Percentiles rank a stretch among this genome's conserved stretches.
Conservation (phyloP, 2,329 filamentous ascomycete genomes). For the Penicillium sp. region DNA sequence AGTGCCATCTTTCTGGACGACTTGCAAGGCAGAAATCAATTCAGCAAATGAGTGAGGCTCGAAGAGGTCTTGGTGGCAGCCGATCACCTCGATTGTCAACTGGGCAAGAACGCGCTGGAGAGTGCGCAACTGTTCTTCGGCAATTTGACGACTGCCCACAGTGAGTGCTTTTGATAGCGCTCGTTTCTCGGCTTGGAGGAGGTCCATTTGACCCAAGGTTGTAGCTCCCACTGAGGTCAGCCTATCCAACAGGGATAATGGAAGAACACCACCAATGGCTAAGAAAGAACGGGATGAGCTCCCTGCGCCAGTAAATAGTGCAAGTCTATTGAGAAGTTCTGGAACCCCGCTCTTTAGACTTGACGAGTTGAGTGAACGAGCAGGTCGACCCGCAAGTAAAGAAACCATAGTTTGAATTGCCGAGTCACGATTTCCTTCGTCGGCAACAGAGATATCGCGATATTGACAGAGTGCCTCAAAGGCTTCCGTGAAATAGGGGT, state of each 20-base stretch:
- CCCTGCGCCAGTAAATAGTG: slow-evolving; percentile 37
- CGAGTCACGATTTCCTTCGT: slow-evolving; percentile 7
- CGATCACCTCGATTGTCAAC: slow-evolving; percentile 34
- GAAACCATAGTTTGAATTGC: slow-evolving; percentile 33
- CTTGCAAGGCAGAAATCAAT: slow-evolving; percentile 24
- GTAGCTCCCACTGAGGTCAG: slow-evolving; percentile 55
- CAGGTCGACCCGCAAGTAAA: slow-evolving; percentile 40
- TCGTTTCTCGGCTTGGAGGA: slow-evolving; percentile 66
- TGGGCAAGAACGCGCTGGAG: slow-evolving; percentile 51
- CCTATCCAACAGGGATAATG: slow-evolving; percentile 56
- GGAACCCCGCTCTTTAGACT: slow-evolving; percentile 35
- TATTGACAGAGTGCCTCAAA: slow-evolving; percentile 52
- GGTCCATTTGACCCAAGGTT: slow-evolving; percentile 59
- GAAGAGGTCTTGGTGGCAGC: slow-evolving; percentile 38
- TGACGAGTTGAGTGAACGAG: slow-evolving; percentile 35
- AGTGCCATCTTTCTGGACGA: slow-evolving; percentile 24
- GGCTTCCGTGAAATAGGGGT: slow-evolving; percentile 46
- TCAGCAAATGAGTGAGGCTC: slow-evolving; percentile 27
- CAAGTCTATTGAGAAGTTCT: slow-evolving; percentile 36
- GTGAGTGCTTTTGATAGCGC: slow-evolving; percentile 58
- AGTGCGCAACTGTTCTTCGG: slow-evolving; percentile 50
- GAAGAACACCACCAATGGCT: slow-evolving; percentile 51
- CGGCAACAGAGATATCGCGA: slow-evolving; percentile 34
- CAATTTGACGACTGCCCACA: slow-evolving; percentile 51
- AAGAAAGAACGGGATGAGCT: slow-evolving; percentile 33